Conservation (phyloP, 2,329 filamentous ascomycete genomes). For the Trichoderma oligosporum region DNA sequence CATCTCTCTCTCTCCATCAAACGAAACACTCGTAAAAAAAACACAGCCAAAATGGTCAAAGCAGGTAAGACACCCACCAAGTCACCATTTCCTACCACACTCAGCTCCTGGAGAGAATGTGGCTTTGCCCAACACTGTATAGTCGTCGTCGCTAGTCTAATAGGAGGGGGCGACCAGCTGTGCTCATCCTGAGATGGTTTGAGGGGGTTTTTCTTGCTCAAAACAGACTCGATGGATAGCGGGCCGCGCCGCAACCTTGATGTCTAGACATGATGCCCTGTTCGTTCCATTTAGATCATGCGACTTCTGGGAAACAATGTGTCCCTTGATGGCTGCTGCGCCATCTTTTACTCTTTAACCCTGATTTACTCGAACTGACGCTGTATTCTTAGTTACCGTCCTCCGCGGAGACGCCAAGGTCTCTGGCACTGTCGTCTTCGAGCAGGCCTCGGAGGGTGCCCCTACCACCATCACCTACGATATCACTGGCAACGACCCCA, state of each 20-base stretch:
- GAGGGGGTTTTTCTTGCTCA: slow-evolving; percentile 50
- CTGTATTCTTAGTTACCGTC: slow-evolving; percentile 69
- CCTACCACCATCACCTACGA: slow-evolving; percentile 89
- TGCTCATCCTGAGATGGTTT: slow-evolving; percentile 49
- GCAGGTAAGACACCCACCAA: slow-evolving; percentile 58
- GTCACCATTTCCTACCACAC: not conserved
- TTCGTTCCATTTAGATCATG: not conserved
- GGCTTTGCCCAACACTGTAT: slow-evolving; percentile 28
- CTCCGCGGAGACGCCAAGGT: slow-evolving; percentile 97
- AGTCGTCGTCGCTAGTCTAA: slow-evolving; percentile 21
- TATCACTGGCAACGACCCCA: slow-evolving; percentile 87
- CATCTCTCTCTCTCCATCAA: slow-evolving; percentile 11
- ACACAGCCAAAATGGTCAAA: slow-evolving; percentile 91
- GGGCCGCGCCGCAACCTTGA: slow-evolving; percentile 42
- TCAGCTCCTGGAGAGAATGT: not conserved
- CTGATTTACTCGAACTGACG: too few species aligned
- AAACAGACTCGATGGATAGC: slow-evolving; percentile 22
- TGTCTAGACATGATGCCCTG: slow-evolving; percentile 32
- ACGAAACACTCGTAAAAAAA: slow-evolving; percentile 29
- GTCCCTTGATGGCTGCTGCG: slow-evolving; percentile 35
- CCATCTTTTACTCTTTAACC: too few species aligned
- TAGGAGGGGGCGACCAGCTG: slow-evolving; percentile 20
- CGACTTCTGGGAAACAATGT: too few species aligned
- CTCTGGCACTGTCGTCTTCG: slow-evolving; percentile 89
- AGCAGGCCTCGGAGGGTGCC: slow-evolving; percentile 78